Conservation (phyloP, 176 grass and related monocot genomes). For the Paspalum notatum region DNA sequence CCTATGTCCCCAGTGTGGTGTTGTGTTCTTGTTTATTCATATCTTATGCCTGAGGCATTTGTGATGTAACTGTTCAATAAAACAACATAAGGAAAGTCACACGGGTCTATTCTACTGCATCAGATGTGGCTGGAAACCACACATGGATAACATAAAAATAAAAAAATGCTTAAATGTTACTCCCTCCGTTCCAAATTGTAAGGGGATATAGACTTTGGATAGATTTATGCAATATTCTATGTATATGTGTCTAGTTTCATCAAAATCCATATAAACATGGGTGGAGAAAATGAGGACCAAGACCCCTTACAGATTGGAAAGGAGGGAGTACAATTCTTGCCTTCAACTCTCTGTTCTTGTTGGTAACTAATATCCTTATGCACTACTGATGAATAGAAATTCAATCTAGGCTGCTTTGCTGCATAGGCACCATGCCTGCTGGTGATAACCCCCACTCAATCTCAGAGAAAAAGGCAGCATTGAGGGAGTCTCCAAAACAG, state of each 20-base stretch:
- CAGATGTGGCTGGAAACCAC: not conserved
- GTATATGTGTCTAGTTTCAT: no score
- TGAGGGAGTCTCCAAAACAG: slow-evolving; percentile 67
- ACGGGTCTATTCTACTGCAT: not conserved
- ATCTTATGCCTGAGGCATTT: not conserved
- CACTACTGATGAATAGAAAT: slow-evolving; percentile 21
- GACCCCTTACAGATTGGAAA: no score
- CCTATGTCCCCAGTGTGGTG: not conserved
- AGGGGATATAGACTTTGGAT: no score
- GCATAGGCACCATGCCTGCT: slow-evolving; percentile 48
- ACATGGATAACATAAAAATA: not conserved
- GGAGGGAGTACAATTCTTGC: not conserved
- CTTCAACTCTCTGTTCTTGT: slow-evolving; percentile 2
- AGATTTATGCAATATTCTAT: no score
- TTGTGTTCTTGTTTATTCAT: slow-evolving; percentile 6
- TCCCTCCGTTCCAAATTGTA: not conserved
- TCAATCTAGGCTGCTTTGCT: slow-evolving; percentile 33
- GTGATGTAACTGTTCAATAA: not conserved
- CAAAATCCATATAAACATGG: no score
- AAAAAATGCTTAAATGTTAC: not conserved
- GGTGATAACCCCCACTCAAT: slow-evolving; percentile 59
- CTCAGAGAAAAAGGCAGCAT: slow-evolving; percentile 72
- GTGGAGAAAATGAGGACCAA: no score
- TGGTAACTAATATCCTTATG: not conserved
- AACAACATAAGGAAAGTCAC: slow-evolving; percentile 8